Evolutionary conservation across 495 filamentous ascomycete species (phyloP), one percentile per base, ranked within the genome.

Genomic region (Bacidia gigantensis): DNA sequence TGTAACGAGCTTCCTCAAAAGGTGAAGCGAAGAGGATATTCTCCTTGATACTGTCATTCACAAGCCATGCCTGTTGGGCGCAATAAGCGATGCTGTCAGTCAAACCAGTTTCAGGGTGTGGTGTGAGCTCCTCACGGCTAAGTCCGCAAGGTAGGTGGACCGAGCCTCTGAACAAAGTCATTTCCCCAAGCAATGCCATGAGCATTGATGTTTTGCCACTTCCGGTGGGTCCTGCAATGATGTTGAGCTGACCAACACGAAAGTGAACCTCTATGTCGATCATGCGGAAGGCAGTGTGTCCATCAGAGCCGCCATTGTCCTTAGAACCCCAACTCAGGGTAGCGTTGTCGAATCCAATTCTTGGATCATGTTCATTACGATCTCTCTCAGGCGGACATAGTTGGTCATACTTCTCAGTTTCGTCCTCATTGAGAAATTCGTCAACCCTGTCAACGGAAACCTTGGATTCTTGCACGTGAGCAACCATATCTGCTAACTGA

Each of bases 401-500:
- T 60, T 96, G 93, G n/a, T 74, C 72, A 59, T 95, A 96, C 64
- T 99, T 99, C 53, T 92, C 87, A 0, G 92, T 97, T 67, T 99
- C 93, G 22, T 94, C 86, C 62, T 99, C 93, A 50, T 78, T 83
- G 49, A 99, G 65, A 63, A 95, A 99, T 56, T 95, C 84, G 60
- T 99, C 92, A 18, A 99, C 87, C 67, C 93, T 88, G 62, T 94
- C 89, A 43, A 99, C 77, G 1, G 93, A 97, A 26, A 99, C 93
- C 69, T 93, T 92, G 10, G 89, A 87, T 68, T 99, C 93, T 68
- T 95, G 88, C 7, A 99, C 89, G 63, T 95, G 94, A 32, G 93
- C 94, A 62, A 99, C 80, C 93, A 99, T 99, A 63, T 99, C 93
- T 43, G 93, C 93, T 3, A 99, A 74, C 62, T 97, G 93, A 67